Conservation (phyloP, 805 yeast species). For the Candida gorgasii region DNA sequence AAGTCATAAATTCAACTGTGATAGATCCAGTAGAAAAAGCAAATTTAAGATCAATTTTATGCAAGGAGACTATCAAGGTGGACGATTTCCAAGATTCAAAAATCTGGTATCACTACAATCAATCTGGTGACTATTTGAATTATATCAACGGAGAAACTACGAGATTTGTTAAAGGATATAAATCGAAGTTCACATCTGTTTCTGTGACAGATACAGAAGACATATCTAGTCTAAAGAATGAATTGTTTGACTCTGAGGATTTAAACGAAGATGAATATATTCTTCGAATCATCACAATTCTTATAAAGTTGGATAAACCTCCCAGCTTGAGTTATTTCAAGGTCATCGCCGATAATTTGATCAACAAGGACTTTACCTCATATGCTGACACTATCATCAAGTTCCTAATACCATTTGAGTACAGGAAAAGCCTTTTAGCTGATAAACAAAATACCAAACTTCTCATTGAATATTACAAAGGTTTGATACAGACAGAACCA, state of each 20-base stretch:
- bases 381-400: slow-evolving; percentile 10
- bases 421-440: slow-evolving; percentile 7
- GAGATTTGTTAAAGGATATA: slow-evolving; percentile 17
- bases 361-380: background rate
- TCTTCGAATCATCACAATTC: background rate
- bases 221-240: background rate
- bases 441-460: background rate
- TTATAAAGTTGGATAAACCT: slow-evolving; percentile 8
- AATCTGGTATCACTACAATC: slow-evolving; percentile 16
- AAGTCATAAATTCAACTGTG: too few species aligned
- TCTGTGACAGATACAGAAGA: slow-evolving; percentile 1
- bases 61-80: background rate
- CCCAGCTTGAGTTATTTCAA: slow-evolving; percentile 10
- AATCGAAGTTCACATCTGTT: slow-evolving; percentile 9
- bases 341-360: slow-evolving; percentile 4
- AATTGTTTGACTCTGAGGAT: background rate
- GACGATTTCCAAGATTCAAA: slow-evolving; percentile 2
- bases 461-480: slow-evolving; percentile 23
- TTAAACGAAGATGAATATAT: background rate
- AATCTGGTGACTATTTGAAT: slow-evolving; percentile 34
- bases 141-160: slow-evolving; percentile 32
- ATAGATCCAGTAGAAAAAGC: background rate
- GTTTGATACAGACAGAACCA: slow-evolving; percentile 30
- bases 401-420: slow-evolving; percentile 8
- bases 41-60: background rate